Conservation (phyloP, 176 grass and related monocot species). For the Miscanthus lutarioriparius region DNA sequence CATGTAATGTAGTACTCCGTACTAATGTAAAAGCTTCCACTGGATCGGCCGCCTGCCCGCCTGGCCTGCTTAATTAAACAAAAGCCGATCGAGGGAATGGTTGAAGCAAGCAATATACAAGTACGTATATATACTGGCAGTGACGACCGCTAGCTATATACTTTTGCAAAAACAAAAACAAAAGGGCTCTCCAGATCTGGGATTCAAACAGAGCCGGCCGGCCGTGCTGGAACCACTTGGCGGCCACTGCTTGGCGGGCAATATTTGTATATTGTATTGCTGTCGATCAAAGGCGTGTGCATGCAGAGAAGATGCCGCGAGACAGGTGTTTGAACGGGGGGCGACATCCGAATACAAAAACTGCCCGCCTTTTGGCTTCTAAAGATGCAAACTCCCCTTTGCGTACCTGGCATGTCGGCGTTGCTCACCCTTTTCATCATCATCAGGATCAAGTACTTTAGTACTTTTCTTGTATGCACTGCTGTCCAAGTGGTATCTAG, state of each 20-base stretch:
- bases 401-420: constrained; percentile 39
- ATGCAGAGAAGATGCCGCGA: constrained; percentile 42
- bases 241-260: constrained; percentile 8
- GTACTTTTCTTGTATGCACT: not conserved
- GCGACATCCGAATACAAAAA: constrained; percentile 46
- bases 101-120: constrained; percentile 29
- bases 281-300: constrained; percentile 33
- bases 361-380: constrained; percentile 20
- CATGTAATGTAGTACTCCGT: too few species aligned
- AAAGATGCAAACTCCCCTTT: constrained; percentile 29
- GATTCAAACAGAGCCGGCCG: constrained; percentile 38
- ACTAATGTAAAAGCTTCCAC: not conserved
- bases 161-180: not conserved
- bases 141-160: not conserved
- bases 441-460: not conserved
- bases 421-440: not conserved
- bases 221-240: constrained; percentile 39
- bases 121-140: not conserved
- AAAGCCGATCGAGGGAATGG: not conserved
- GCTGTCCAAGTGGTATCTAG: constrained; percentile 25
- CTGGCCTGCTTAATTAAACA: constrained; percentile 12
- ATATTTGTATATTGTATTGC: not conserved
- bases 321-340: constrained; percentile 45
- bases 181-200: constrained; percentile 37
- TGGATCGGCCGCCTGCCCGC: not conserved